Evolutionary conservation across 2,329 filamentous ascomycete genomes (phyloP).

Genomic region (Colletotrichum karsti): DNA sequence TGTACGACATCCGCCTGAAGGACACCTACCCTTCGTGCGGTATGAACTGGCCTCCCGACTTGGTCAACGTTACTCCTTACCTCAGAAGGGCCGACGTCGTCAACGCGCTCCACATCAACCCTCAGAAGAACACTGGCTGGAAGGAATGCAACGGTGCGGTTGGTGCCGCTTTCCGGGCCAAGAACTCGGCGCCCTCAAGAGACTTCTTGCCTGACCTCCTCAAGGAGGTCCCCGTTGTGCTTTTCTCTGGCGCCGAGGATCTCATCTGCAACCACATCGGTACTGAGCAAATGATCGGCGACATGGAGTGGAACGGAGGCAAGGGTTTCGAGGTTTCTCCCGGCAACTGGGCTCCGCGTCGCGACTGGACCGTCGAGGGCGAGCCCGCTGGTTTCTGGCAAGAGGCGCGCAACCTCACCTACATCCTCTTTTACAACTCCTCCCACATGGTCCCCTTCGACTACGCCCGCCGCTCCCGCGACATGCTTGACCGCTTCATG

Average conservation of each 20-base stretch:
- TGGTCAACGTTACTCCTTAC: constrained; percentile 81
- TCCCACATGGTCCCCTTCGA: constrained; percentile 99
- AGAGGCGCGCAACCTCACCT: constrained; percentile 92
- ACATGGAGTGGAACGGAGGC: constrained; percentile 90
- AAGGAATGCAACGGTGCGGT: constrained; percentile 88
- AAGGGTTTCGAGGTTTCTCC: constrained; percentile 90
- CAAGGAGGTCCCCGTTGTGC: constrained; percentile 77
- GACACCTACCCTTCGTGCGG: constrained; percentile 87
- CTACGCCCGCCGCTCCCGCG: constrained; percentile 82
- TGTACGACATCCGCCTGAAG: constrained; percentile 93
- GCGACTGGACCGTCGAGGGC: constrained; percentile 93
- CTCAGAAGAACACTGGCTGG: constrained; percentile 88
- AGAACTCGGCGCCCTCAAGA: constrained; percentile 77
- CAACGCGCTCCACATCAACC: constrained; percentile 82
- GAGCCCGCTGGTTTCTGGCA: constrained; percentile 92
- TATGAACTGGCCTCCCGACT: constrained; percentile 97
- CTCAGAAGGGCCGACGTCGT: constrained; percentile 83
- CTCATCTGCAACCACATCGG: constrained; percentile 97
- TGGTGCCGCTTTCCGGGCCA: constrained; percentile 73
- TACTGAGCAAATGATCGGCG: constrained; percentile 89
- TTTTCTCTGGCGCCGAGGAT: constrained; percentile 95
- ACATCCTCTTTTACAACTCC: constrained; percentile 93
- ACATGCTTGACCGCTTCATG: constrained; percentile 98
- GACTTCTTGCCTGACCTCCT: constrained; percentile 81
- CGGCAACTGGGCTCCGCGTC: constrained; percentile 90